These are phyloP conservation scores for Daldinia bambusicola DNA, from an alignment of 495 filamentous ascomycete genomes.

Conservation along the genomic window DNA sequence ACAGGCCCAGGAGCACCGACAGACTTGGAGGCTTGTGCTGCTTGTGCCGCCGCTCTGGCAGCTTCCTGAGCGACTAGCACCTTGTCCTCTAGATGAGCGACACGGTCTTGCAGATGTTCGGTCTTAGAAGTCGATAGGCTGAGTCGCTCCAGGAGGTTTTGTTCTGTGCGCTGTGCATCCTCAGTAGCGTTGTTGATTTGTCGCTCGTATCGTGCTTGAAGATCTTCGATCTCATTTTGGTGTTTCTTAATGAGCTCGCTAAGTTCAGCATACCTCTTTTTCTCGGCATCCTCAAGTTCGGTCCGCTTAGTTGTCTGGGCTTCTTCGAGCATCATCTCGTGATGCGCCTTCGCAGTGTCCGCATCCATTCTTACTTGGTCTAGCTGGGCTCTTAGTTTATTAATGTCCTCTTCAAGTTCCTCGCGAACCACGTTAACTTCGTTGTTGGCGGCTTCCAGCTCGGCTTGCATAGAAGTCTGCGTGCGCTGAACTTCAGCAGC, in stretches of 20 bases:
- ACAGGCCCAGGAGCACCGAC: constrained; percentile 58
- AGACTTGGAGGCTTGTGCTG: constrained; percentile 84
- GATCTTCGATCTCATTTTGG: constrained; percentile 74
- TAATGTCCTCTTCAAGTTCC: constrained; percentile 77
- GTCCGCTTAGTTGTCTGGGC: constrained; percentile 69
- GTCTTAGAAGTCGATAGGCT: constrained; percentile 81
- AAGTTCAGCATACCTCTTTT: constrained; percentile 65
- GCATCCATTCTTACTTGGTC: constrained; percentile 77
- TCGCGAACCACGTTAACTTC: constrained; percentile 82
- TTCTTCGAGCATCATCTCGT: constrained; percentile 83
- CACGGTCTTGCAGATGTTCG: constrained; percentile 81
- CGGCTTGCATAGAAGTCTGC: constrained; percentile 77
- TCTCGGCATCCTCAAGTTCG: constrained; percentile 70
- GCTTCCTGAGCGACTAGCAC: constrained; percentile 91
- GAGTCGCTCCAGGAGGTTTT: constrained; percentile 74
- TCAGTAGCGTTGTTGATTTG: constrained; percentile 75
- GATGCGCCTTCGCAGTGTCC: constrained; percentile 75
- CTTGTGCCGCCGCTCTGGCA: constrained; percentile 85
- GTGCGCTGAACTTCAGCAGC: constrained; percentile 81
- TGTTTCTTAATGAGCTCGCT: constrained; percentile 74
- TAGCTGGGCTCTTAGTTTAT: constrained; percentile 72
- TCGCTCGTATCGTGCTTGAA: constrained; percentile 75
- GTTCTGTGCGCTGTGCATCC: constrained; percentile 75
- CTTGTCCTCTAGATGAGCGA: constrained; percentile 85
- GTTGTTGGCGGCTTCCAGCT: constrained; percentile 82